Base-by-base conservation (phyloP, 495 filamentous ascomycete genomes). In the Lophiotrema nucula region DNA sequence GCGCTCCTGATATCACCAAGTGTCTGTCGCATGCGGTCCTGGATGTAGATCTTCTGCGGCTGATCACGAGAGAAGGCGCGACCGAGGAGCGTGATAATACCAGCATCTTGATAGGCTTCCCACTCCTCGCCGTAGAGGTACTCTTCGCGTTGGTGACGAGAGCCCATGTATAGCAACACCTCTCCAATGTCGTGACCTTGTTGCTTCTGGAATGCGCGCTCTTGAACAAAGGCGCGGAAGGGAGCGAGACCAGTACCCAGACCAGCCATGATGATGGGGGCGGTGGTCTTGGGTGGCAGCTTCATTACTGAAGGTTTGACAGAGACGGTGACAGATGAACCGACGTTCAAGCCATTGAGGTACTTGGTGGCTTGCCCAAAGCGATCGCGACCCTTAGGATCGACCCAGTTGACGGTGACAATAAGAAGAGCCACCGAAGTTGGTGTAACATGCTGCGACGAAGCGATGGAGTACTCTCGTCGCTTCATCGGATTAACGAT, bases 231-330 rank as follows among this genome's bases (percentile, higher is more conserved):
- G 46, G 93, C 93, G 59, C 93, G 88, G 88, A 97, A 98, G 26
- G 93, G 93, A 5, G 93, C 93, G 16, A 98, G 85, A 68, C 93
- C 93, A 2, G 93, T 98, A 60, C 93, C 93, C n/a, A 98, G 88
- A 74, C 93, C 93, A 26, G 93, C 93, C 93, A 98, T 98, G 79
- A 98, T 97, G 58, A 98, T 81, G 8, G 93, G 93, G 52, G 90
- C 85, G 39, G 88, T 91, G 58, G 88, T 88, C 64, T 83, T 84
- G 41, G 83, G 77, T 13, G 93, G 95, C 23, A 98, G 79, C 74
- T 97, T 98, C 93, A 96, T 92, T 60, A 98, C 93, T 45, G 90
- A 96, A 10, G 95, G 90, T 75, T 98, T 98, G 74, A 97, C 88
- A 43, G 88, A 92, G 44, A 88, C 95, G 8, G 90, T 95, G 56